phyloP scores from a whole-genome alignment of 192 early-diverging fungal species.

The Nowakowskiella sp. region DNA sequence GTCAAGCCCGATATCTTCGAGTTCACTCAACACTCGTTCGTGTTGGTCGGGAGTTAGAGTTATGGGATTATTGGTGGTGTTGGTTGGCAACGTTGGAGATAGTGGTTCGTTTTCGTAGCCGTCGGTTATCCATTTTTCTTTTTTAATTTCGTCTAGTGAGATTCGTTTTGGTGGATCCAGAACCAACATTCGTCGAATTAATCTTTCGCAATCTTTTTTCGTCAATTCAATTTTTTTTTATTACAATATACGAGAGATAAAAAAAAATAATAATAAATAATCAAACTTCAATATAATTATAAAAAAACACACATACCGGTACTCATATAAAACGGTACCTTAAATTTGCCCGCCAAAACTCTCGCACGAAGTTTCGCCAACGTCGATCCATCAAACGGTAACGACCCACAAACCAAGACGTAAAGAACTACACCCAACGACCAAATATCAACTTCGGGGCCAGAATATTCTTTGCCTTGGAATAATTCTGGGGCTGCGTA shows the following conservation, averaged over 20 bases:
- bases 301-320: conserved; percentile 30
- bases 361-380: conserved; percentile 43
- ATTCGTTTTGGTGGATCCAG: conserved; percentile 48
- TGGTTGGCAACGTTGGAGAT: background rate
- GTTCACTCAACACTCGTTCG: conserved; percentile 36
- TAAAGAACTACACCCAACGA: conserved; percentile 87
- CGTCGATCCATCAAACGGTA: conserved; percentile 58
- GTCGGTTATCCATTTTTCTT: conserved; percentile 50
- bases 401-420: conserved; percentile 65
- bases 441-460: conserved; percentile 95
- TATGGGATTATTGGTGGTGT: background rate
- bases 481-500: conserved; percentile 53
- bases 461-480: conserved; percentile 78
- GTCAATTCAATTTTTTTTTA: conserved; percentile 10
- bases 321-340: conserved; percentile 55
- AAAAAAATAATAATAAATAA: background rate
- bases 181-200: conserved; percentile 50
- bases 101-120: conserved; percentile 37
- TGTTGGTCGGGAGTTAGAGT: conserved; percentile 38
- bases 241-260: too few relatives aligned
- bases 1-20: conserved; percentile 52
- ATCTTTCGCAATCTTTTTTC: conserved; percentile 41
- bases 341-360: conserved; percentile 47
- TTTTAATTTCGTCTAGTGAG: conserved; percentile 41
- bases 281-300: conserved; percentile 4